These are phyloP conservation scores for Crinitomyces ghanaensis DNA, from an alignment of 805 yeast genomes.

Conservation along the genomic window DNA sequence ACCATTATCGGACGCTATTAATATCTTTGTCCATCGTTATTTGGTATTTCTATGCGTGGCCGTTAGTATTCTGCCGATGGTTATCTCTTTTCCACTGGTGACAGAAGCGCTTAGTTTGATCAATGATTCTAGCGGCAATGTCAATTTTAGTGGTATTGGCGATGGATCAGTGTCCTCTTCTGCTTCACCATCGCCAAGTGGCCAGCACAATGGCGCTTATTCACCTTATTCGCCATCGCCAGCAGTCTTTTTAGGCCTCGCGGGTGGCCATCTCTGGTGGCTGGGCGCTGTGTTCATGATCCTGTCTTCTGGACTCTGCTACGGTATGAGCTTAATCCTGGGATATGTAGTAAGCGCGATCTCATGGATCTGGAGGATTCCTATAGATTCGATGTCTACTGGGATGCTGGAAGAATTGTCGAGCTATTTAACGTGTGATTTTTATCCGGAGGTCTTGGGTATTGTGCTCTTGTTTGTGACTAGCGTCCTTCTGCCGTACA, in stretches of 20 bases:
- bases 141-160: slow-evolving; percentile 14
- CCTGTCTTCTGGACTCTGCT: slow-evolving; percentile 34
- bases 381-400: neutral
- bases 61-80: slow-evolving; percentile 23
- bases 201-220: slow-evolving; percentile 12
- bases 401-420: no score
- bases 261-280: slow-evolving; percentile 42
- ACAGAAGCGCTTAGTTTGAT: slow-evolving; percentile 24
- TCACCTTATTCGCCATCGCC: slow-evolving; percentile 25
- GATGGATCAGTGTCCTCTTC: slow-evolving; percentile 10
- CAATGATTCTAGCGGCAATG: slow-evolving; percentile 33
- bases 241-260: slow-evolving; percentile 54
- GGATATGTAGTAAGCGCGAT: neutral
- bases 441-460: no score
- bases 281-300: slow-evolving; percentile 49
- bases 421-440: no score
- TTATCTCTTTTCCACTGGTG: slow-evolving; percentile 27
- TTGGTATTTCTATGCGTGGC: slow-evolving; percentile 19
- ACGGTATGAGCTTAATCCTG: no score
- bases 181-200: slow-evolving; percentile 26
- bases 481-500: no score
- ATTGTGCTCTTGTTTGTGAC: no score
- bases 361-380: neutral
- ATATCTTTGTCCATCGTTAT: slow-evolving; percentile 23
- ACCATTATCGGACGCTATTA: slow-evolving; percentile 36